A percentile compares a stretch with the other conserved stretches of the same genome.
These are phyloP conservation scores for Arthonia radiata DNA, from an alignment of 495 filamentous ascomycete species.

Conservation along the genomic window DNA sequence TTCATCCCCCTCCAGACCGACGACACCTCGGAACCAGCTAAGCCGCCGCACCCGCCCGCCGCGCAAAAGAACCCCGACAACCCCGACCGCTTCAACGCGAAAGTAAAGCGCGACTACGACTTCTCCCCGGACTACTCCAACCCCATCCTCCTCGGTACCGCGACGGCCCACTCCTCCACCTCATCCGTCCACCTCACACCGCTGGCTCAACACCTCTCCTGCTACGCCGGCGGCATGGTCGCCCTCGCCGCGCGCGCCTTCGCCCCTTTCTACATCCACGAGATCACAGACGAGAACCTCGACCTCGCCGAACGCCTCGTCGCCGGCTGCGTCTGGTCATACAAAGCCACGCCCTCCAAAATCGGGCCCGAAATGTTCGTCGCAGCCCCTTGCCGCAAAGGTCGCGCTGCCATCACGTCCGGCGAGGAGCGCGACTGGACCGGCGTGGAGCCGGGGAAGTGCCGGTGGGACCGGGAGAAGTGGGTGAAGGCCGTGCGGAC, in stretches of 20 bases:
- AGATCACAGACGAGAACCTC: slow-evolving; percentile 30
- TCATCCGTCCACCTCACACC: too few species aligned
- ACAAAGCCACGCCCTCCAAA: slow-evolving; percentile 28
- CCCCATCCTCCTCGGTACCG: background rate
- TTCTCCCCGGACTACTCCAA: background rate
- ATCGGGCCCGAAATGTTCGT: slow-evolving; percentile 36
- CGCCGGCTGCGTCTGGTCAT: slow-evolving; percentile 34
- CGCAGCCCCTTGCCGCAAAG: slow-evolving; percentile 20
- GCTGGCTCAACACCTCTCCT: slow-evolving; percentile 30
- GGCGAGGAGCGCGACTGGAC: slow-evolving; percentile 1
- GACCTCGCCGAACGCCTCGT: slow-evolving; percentile 27
- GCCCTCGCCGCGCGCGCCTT: slow-evolving; percentile 11
- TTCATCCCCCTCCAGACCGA: slow-evolving; percentile 13
- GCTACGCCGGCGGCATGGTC: slow-evolving; percentile 38
- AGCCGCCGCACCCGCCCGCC: slow-evolving; percentile 14
- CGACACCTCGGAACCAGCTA: too few species aligned
- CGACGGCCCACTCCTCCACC: slow-evolving; percentile 8
- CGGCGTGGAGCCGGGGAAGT: slow-evolving; percentile 13
- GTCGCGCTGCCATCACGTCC: slow-evolving; percentile 2
- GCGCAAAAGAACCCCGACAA: slow-evolving; percentile 3
- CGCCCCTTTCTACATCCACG: slow-evolving; percentile 1
- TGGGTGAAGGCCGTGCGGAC: slow-evolving; percentile 21
- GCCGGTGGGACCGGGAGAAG: slow-evolving; percentile 27
- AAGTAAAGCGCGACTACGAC: too few species aligned
- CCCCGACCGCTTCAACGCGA: slow-evolving; percentile 1